A percentile compares a stretch with the other conserved stretches of the same genome.
These are phyloP conservation scores for Ilex aquifolium DNA, from an alignment of 257 asterid genomes.

Conservation along the genomic window DNA sequence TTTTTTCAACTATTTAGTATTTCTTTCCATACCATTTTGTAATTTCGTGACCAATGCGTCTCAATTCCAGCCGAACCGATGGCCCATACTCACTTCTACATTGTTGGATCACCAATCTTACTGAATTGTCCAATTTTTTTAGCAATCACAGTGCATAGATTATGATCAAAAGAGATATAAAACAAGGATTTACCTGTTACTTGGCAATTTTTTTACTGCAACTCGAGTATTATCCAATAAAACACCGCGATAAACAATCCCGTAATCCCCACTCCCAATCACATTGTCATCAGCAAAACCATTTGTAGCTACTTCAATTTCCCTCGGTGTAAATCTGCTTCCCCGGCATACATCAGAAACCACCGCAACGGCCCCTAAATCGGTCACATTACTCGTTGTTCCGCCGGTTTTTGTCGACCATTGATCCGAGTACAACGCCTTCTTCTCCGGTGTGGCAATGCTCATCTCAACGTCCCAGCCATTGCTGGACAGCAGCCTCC, in stretches of 20 bases:
- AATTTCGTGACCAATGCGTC: no score
- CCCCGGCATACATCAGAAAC: no score
- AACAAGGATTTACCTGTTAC: slow-evolving; percentile 24
- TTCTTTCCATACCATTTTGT: no score
- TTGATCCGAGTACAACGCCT: slow-evolving; percentile 13
- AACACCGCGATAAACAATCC: slow-evolving; percentile 42
- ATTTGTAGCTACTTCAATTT: slow-evolving; percentile 43
- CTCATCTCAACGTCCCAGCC: slow-evolving; percentile 32
- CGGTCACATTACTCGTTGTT: background rate
- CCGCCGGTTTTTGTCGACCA: background rate
- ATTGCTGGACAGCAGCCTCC: slow-evolving; percentile 25
- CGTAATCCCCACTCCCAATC: slow-evolving; percentile 46
- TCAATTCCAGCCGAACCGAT: no score
- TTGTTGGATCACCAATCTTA: no score
- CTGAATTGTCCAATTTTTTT: no score
- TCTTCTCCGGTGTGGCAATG: slow-evolving; percentile 23
- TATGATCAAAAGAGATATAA: no score
- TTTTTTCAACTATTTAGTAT: no score
- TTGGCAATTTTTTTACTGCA: slow-evolving; percentile 43
- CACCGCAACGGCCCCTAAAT: background rate
- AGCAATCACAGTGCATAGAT: no score
- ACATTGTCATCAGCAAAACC: slow-evolving; percentile 28
- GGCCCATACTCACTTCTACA: no score
- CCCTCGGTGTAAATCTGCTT: slow-evolving; percentile 19
- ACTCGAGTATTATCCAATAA: slow-evolving; percentile 28